Percentiles rank a stretch among this genome's conserved stretches.
phyloP scores from a whole-genome alignment of 176 grass and related monocot genomes.

The Musa beccarii region DNA sequence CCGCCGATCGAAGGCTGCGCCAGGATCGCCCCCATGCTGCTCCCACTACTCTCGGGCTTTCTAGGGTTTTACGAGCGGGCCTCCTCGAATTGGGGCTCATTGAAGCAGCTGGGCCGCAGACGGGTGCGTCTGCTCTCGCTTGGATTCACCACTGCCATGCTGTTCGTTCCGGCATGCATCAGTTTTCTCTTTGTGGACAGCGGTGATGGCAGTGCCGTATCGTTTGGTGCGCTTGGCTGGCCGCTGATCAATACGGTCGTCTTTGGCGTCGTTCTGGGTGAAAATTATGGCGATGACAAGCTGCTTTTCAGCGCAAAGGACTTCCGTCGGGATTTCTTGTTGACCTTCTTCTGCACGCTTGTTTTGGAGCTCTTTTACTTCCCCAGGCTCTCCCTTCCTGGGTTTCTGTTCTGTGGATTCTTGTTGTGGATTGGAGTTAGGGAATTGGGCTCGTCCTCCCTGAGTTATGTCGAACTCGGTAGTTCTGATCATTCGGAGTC shows the following conservation, averaged over 20 bases:
- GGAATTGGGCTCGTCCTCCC: slow-evolving; percentile 41
- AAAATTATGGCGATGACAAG: slow-evolving; percentile 40
- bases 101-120: slow-evolving; percentile 38
- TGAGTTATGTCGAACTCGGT: slow-evolving; percentile 52
- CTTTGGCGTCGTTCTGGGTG: slow-evolving; percentile 54
- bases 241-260: slow-evolving; percentile 52
- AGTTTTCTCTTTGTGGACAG: slow-evolving; percentile 31
- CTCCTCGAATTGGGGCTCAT: slow-evolving; percentile 23
- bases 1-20: slow-evolving; percentile 27
- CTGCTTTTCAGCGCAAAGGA: slow-evolving; percentile 27
- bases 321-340: slow-evolving; percentile 49
- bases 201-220: slow-evolving; percentile 12
- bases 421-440: slow-evolving; percentile 58
- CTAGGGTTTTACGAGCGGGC: slow-evolving; percentile 48
- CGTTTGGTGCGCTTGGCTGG: slow-evolving; percentile 41
- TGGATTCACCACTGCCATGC: slow-evolving; percentile 43
- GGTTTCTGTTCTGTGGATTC: slow-evolving; percentile 65
- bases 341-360: slow-evolving; percentile 73
- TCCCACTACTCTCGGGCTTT: slow-evolving; percentile 48
- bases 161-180: slow-evolving; percentile 44
- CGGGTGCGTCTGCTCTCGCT: slow-evolving; percentile 18
- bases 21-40: slow-evolving; percentile 29
- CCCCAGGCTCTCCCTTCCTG: slow-evolving; percentile 60
- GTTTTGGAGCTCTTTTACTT: slow-evolving; percentile 84
- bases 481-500: slow-evolving; percentile 35